These are phyloP conservation scores for Phialophora macrospora DNA, from an alignment of 2,329 filamentous ascomycete genomes.

Conservation along the genomic window DNA sequence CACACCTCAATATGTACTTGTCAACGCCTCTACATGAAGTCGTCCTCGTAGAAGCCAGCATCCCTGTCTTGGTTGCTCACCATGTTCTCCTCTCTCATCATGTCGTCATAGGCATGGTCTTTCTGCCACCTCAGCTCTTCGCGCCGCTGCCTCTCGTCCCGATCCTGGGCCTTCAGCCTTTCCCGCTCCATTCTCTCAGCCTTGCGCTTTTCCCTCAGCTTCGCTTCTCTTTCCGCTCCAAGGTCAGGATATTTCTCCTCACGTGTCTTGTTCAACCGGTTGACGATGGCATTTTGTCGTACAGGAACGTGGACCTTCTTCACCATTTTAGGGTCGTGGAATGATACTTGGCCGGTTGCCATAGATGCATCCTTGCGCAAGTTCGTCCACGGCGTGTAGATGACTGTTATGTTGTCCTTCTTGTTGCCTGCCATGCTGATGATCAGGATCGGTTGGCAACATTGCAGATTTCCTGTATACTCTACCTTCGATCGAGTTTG, in stretches of 20 bases:
- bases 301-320: conserved; percentile 78
- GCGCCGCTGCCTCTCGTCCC: conserved; percentile 68
- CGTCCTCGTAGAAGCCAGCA: conserved; percentile 76
- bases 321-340: conserved; percentile 84
- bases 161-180: conserved; percentile 48
- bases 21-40: conserved; percentile 76
- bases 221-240: conserved; percentile 78
- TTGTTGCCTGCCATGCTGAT: conserved; percentile 75
- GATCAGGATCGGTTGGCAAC: conserved; percentile 29
- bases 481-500: conserved; percentile 92
- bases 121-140: conserved; percentile 92
- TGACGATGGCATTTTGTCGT: conserved; percentile 88
- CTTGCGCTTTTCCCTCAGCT: conserved; percentile 71
- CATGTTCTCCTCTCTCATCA: conserved; percentile 83
- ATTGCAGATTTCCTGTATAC: conserved; percentile 34
- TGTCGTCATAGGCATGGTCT: conserved; percentile 95
- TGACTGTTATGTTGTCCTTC: conserved; percentile 94
- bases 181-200: conserved; percentile 60
- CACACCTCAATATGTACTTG: background rate
- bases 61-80: conserved; percentile 85
- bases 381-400: conserved; percentile 98
- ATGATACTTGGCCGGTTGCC: conserved; percentile 92
- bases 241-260: conserved; percentile 87
- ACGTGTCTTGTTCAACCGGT: conserved; percentile 97
- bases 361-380: conserved; percentile 94